Percentiles rank a stretch among this genome's conserved stretches.
phyloP scores from a whole-genome alignment of 2,329 filamentous ascomycete species.

The Neophaeococcomyces mojaviensis region DNA sequence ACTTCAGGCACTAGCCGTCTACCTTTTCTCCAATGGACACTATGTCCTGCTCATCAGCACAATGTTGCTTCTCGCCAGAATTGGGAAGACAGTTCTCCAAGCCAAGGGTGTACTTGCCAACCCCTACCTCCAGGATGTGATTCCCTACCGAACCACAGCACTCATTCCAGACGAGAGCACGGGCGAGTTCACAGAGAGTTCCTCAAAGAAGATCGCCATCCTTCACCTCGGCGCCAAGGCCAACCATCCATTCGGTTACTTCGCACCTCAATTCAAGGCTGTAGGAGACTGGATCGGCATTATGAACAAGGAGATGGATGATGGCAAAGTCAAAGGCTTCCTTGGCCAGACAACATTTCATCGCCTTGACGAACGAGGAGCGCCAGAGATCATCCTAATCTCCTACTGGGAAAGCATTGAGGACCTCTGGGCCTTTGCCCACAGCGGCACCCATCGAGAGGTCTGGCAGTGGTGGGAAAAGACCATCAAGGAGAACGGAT shows the following conservation, averaged over 20 bases:
- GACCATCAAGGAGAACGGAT: constrained; percentile 27
- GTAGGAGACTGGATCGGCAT: constrained; percentile 27
- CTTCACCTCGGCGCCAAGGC: constrained; percentile 32
- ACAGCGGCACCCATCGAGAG: constrained; percentile 33
- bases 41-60: constrained; percentile 31
- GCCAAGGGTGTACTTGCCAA: constrained; percentile 30
- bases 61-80: constrained; percentile 27
- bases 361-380: constrained; percentile 27
- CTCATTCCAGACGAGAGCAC: constrained; percentile 30
- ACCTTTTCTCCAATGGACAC: constrained; percentile 26
- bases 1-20: constrained; percentile 31
- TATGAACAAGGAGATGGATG: constrained; percentile 26
- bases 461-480: constrained; percentile 39
- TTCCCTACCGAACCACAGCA: constrained; percentile 31
- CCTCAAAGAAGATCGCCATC: constrained; percentile 29
- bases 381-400: constrained; percentile 30
- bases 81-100: constrained; percentile 30
- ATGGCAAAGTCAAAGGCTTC: constrained; percentile 26
- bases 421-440: constrained; percentile 39
- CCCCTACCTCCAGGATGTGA: constrained; percentile 30
- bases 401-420: constrained; percentile 37
- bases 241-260: constrained; percentile 35
- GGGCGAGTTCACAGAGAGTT: constrained; percentile 23
- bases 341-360: constrained; percentile 30
- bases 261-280: constrained; percentile 29